Conservation (phyloP, 139 green algal species). For the Mesotaenium endlicherianum region DNA sequence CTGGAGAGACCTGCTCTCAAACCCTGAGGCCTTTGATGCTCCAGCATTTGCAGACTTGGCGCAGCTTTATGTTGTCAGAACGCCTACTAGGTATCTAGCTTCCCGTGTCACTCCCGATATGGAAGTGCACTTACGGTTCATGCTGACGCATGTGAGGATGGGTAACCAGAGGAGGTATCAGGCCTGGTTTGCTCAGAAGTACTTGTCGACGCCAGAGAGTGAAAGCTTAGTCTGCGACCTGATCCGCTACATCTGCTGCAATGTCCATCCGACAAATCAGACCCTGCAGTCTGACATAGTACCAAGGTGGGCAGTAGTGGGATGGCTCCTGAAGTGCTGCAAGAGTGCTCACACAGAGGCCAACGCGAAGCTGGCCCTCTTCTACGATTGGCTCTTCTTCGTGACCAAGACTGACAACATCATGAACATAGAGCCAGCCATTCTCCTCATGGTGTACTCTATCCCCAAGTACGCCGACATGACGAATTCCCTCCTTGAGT, state of each 20-base stretch:
- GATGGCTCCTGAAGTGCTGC: slow-evolving; percentile 56
- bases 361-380: slow-evolving; percentile 51
- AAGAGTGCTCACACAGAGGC: slow-evolving; percentile 29
- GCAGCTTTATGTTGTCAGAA: slow-evolving; percentile 39
- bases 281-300: slow-evolving; percentile 48
- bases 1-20: slow-evolving; percentile 44
- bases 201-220: slow-evolving; percentile 36
- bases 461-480: slow-evolving; percentile 53
- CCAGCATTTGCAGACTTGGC: slow-evolving; percentile 40
- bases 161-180: slow-evolving; percentile 54
- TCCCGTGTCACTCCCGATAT: slow-evolving; percentile 49
- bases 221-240: slow-evolving; percentile 47
- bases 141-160: slow-evolving; percentile 50
- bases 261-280: slow-evolving; percentile 47
- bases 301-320: slow-evolving; percentile 45
- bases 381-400: slow-evolving; percentile 57
- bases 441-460: slow-evolving; percentile 55
- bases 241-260: slow-evolving; percentile 51
- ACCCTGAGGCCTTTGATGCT: slow-evolving; percentile 32
- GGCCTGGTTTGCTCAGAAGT: slow-evolving; percentile 39
- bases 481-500: slow-evolving; percentile 44
- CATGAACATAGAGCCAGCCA: slow-evolving; percentile 57
- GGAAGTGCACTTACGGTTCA: slow-evolving; percentile 44
- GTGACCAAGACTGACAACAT: slow-evolving; percentile 44
- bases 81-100: slow-evolving; percentile 26